phyloP scores from a whole-genome alignment of 345 rosid species.

The Populus nigra region DNA sequence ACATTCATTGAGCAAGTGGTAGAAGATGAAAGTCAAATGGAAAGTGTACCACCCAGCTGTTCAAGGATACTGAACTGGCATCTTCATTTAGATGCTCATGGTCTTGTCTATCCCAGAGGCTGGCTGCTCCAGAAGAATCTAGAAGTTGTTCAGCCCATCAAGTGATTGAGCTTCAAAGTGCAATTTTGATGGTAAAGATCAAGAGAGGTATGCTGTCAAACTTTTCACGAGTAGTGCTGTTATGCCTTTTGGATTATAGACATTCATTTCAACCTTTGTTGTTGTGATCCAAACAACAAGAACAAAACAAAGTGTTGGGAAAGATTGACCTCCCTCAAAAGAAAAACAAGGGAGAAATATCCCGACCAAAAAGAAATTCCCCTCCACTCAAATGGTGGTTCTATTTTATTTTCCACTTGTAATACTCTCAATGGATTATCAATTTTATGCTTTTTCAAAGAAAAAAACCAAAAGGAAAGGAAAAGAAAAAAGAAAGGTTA shows the following conservation, averaged over 20 bases:
- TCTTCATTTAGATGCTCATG: slow-evolving; percentile 64
- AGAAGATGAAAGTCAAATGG: slow-evolving; percentile 92
- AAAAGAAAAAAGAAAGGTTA: too few species aligned
- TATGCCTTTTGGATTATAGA: too few species aligned
- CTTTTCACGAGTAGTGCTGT: too few species aligned
- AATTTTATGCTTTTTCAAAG: not conserved
- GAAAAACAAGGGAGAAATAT: too few species aligned
- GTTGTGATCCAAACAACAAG: too few species aligned
- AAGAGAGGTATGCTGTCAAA: slow-evolving; percentile 22
- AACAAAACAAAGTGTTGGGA: too few species aligned
- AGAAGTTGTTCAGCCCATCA: slow-evolving; percentile 45
- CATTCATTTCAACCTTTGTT: too few species aligned
- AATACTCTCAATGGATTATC: not conserved
- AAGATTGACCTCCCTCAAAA: too few species aligned
- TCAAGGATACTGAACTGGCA: slow-evolving; percentile 87
- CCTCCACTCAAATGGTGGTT: not conserved
- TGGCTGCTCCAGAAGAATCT: slow-evolving; percentile 72
- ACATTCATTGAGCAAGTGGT: slow-evolving; percentile 86
- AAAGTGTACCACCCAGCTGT: slow-evolving; percentile 68
- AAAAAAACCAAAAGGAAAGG: too few species aligned
- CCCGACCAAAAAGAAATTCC: too few species aligned
- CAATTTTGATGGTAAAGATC: slow-evolving; percentile 24
- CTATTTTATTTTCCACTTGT: not conserved
- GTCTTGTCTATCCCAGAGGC: slow-evolving; percentile 64
- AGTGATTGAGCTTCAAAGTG: slow-evolving; percentile 27